Evolutionary conservation across 2,329 filamentous ascomycete species (phyloP).

Genomic region (Triangularia setosa): DNA sequence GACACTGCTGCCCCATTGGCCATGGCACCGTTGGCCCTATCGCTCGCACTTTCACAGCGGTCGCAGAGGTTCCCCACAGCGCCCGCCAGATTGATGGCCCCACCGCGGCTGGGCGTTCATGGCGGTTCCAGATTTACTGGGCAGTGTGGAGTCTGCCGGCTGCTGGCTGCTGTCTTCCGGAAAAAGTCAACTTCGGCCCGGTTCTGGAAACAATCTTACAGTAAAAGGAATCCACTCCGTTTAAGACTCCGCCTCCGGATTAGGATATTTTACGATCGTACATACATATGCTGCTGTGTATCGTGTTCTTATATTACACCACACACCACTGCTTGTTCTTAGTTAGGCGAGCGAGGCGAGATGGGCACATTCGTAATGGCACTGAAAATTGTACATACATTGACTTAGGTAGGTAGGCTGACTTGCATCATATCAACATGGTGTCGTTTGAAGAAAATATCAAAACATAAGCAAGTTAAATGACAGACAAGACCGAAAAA

Average conservation of each 20-base stretch:
- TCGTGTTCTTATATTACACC: background rate
- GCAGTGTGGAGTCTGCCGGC: slow-evolving; percentile 7
- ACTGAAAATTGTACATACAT: background rate
- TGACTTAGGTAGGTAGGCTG: background rate
- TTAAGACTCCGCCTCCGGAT: background rate
- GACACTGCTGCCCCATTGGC: slow-evolving; percentile 10
- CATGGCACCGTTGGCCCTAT: slow-evolving; percentile 8
- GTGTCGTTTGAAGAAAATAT: background rate
- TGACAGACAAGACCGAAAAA: background rate
- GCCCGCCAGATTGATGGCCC: slow-evolving; percentile 4
- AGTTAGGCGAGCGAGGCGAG: background rate
- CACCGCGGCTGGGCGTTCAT: slow-evolving; percentile 4
- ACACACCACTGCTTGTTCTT: background rate
- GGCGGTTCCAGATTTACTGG: slow-evolving; percentile 13
- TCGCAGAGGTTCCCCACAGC: slow-evolving; percentile 4
- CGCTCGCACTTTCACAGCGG: background rate
- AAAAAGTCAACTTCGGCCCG: slow-evolving; percentile 8
- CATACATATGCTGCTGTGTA: background rate
- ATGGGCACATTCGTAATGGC: background rate
- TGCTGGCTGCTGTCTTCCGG: slow-evolving; percentile 12
- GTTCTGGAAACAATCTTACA: slow-evolving; percentile 5
- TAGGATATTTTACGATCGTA: background rate
- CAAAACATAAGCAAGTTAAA: background rate
- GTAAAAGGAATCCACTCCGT: background rate
- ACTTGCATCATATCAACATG: background rate